A percentile compares a stretch with the other conserved stretches of the same genome.
These are phyloP conservation scores for Candida takata DNA, from an alignment of 805 yeast species.

Conservation along the genomic window DNA sequence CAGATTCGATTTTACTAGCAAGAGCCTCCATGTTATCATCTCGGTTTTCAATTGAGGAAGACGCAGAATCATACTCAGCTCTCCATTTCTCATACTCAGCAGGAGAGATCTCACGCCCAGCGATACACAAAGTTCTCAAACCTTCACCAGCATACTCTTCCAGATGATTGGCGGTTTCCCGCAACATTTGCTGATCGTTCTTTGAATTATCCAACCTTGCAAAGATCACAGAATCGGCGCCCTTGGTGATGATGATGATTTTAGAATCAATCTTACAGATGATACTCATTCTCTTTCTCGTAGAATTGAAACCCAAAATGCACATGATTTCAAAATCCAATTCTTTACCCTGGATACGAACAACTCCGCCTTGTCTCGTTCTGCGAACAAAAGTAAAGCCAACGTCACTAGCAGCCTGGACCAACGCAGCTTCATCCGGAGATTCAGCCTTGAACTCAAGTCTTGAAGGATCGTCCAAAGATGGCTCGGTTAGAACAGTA, in stretches of 20 bases:
- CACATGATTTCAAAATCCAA: conserved; percentile 66
- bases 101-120: conserved; percentile 59
- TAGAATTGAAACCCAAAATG: conserved; percentile 69
- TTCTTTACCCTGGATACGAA: conserved; percentile 60
- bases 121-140: conserved; percentile 72
- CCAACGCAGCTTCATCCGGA: conserved; percentile 87
- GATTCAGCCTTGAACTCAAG: conserved; percentile 66
- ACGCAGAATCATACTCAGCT: conserved; percentile 52
- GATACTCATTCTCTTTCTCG: conserved; percentile 83
- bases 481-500: conserved; percentile 67
- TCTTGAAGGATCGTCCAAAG: conserved; percentile 49
- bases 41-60: conserved; percentile 55
- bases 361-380: conserved; percentile 59
- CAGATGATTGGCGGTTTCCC: conserved; percentile 60
- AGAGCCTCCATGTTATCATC: conserved; percentile 70
- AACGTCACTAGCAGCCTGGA: conserved; percentile 69
- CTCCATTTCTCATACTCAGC: conserved; percentile 57
- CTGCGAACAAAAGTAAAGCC: conserved; percentile 65
- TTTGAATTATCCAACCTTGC: conserved; percentile 46
- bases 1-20: conserved; percentile 64
- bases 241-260: conserved; percentile 66
- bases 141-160: conserved; percentile 81
- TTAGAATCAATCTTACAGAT: conserved; percentile 56
- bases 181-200: conserved; percentile 40
- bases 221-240: conserved; percentile 77